phyloP scores from a whole-genome alignment of 31 red algal species.

The Odonthalia washingtoniensis region DNA sequence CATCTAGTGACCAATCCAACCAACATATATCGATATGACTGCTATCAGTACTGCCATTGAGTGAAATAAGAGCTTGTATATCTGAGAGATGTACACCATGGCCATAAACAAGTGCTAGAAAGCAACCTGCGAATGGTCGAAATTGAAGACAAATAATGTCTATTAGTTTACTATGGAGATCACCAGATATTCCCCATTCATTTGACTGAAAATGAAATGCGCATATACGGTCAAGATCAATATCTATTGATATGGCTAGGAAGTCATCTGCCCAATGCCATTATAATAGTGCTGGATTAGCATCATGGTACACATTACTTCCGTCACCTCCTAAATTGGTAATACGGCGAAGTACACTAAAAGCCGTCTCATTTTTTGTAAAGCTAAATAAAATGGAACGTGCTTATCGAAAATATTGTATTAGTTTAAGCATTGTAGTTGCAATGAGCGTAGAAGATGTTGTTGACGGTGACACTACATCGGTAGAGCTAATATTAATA shows the following conservation, averaged over 20 bases:
- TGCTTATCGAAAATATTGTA: conserved; percentile 2
- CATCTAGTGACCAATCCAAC: conserved; percentile 76
- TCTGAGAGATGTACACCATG: conserved; percentile 42
- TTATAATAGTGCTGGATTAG: conserved; percentile 37
- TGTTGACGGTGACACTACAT: conserved; percentile 10
- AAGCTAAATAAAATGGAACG: neutral
- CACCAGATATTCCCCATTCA: conserved; percentile 45
- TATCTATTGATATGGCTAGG: conserved; percentile 55
- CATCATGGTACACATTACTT: neutral
- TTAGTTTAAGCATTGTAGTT: too few species aligned
- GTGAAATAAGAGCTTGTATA: conserved; percentile 11
- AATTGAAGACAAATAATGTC: conserved; percentile 57
- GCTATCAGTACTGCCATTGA: conserved; percentile 27
- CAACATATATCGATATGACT: conserved; percentile 38
- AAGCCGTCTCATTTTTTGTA: neutral
- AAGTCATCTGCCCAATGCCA: conserved; percentile 71
- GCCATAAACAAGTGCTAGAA: conserved; percentile 63
- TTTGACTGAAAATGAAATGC: conserved; percentile 59
- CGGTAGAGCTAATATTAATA: too few species aligned
- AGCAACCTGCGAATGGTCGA: conserved; percentile 63
- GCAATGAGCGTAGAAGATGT: neutral
- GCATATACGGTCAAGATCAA: conserved; percentile 59
- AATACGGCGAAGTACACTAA: neutral
- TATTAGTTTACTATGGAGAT: conserved; percentile 5
- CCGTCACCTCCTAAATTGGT: neutral